These are phyloP conservation scores for Phialemoniopsis sp. DNA, from an alignment of 2,329 filamentous ascomycete species.

Conservation along the genomic window DNA sequence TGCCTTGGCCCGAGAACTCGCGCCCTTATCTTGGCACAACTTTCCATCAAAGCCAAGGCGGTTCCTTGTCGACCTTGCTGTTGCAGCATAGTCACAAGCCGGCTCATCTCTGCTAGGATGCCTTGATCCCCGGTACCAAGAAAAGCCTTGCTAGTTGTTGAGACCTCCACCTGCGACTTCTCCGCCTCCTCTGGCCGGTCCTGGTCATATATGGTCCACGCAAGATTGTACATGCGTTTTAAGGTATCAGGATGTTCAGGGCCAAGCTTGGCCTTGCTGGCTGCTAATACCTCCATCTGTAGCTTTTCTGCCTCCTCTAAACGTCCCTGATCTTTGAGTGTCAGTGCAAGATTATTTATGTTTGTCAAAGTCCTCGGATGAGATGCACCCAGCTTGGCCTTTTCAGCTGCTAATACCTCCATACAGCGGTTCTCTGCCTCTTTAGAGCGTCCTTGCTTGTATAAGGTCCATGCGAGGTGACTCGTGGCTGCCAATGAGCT, in stretches of 20 bases:
- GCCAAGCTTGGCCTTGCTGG: constrained; percentile 1
- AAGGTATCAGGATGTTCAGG: constrained; percentile 6
- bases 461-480: too few species aligned
- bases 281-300: constrained; percentile 1
- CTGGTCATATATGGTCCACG: constrained; percentile 1
- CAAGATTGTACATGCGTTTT: constrained; percentile 1
- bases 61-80: too few species aligned
- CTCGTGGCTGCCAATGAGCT: too few species aligned
- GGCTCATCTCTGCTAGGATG: too few species aligned
- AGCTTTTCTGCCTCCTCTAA: constrained; percentile 3
- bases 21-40: too few species aligned
- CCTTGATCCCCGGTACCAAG: constrained; percentile 7
- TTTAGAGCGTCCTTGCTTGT: too few species aligned
- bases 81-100: too few species aligned
- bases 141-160: constrained; percentile 1
- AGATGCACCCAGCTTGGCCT: constrained; percentile 1
- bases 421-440: too few species aligned
- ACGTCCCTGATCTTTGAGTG: constrained; percentile 1
- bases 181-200: constrained; percentile 3
- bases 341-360: constrained; percentile 4
- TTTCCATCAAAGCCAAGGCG: too few species aligned
- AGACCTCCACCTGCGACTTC: neutral
- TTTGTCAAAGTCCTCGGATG: constrained; percentile 4
- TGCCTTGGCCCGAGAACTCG: too few species aligned
- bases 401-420: neutral